Evolutionary conservation across 2,329 filamentous ascomycete species (phyloP).

Genomic region (Huntiella abstrusa): DNA sequence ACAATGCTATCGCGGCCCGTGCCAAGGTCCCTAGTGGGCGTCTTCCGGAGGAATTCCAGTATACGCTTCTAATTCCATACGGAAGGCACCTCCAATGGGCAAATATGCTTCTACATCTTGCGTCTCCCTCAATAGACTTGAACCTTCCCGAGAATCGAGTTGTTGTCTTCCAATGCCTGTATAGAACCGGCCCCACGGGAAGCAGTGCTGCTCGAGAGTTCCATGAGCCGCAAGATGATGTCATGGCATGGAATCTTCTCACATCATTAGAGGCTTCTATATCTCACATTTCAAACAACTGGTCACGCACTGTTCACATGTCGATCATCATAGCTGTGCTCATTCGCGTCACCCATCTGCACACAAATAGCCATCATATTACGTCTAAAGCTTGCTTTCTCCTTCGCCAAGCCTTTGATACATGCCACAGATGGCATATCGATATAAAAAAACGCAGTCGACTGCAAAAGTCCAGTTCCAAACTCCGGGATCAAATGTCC

Average conservation of each 20-base stretch:
- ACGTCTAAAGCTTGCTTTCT: conserved; percentile 17
- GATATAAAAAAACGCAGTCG: too few relatives aligned
- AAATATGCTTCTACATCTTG: conserved; percentile 34
- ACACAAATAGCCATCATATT: too few relatives aligned
- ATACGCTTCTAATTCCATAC: conserved; percentile 28
- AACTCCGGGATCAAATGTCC: not conserved
- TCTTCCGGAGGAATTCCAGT: conserved; percentile 33
- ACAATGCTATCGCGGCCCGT: conserved; percentile 33
- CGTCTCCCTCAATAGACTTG: conserved; percentile 28
- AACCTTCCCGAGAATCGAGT: conserved; percentile 27
- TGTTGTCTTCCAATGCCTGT: conserved; percentile 29
- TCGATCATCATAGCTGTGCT: conserved; percentile 22
- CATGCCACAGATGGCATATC: too few relatives aligned
- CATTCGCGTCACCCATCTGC: conserved; percentile 20
- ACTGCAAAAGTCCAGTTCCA: too few relatives aligned
- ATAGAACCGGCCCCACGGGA: conserved; percentile 25
- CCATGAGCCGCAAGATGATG: conserved; percentile 15
- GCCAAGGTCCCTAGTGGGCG: conserved; percentile 27
- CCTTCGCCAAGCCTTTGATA: conserved; percentile 20
- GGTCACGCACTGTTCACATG: conserved; percentile 27
- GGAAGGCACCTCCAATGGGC: conserved; percentile 33
- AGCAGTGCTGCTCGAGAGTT: not conserved
- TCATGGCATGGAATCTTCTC: conserved; percentile 16
- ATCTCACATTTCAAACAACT: conserved; percentile 26
- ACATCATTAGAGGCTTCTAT: conserved; percentile 16